phyloP scores from a whole-genome alignment of 2,329 filamentous ascomycete species.

The Metarhizium anisopliae region DNA sequence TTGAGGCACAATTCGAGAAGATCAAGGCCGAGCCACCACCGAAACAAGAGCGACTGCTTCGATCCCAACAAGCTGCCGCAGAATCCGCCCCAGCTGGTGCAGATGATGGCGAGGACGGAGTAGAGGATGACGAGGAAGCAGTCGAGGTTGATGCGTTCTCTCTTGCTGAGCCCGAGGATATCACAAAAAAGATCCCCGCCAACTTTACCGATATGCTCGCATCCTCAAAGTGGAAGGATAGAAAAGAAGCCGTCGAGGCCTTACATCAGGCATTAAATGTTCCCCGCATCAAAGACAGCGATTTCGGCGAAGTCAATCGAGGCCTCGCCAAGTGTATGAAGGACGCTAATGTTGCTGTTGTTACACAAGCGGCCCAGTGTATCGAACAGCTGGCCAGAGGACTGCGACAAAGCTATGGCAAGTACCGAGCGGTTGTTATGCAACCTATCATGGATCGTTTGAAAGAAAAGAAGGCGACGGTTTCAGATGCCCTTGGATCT shows the following conservation, averaged over 20 bases:
- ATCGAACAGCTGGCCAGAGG: slow-evolving; percentile 85
- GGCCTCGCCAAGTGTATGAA: slow-evolving; percentile 95
- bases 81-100: slow-evolving; percentile 59
- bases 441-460: slow-evolving; percentile 87
- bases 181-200: slow-evolving; percentile 69
- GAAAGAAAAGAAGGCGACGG: slow-evolving; percentile 91
- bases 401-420: slow-evolving; percentile 66
- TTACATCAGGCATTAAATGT: slow-evolving; percentile 70
- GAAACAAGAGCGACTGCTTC: slow-evolving; percentile 82
- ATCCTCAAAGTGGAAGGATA: slow-evolving; percentile 96
- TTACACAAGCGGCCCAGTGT: slow-evolving; percentile 86
- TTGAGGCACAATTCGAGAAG: slow-evolving; percentile 90
- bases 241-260: slow-evolving; percentile 87
- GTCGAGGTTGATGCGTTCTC: slow-evolving; percentile 72
- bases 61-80: slow-evolving; percentile 79
- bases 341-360: slow-evolving; percentile 92
- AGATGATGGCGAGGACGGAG: slow-evolving; percentile 48
- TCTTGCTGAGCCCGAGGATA: slow-evolving; percentile 78
- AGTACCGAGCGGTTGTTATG: slow-evolving; percentile 74
- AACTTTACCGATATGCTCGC: slow-evolving; percentile 76
- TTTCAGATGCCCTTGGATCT: slow-evolving; percentile 78
- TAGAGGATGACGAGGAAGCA: slow-evolving; percentile 40
- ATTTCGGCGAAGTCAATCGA: slow-evolving; percentile 76
- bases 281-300: slow-evolving; percentile 83
- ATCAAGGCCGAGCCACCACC: slow-evolving; percentile 79